Percentiles rank a stretch among this genome's conserved stretches.
These are phyloP conservation scores for Cercospora zeae-maydis DNA, from an alignment of 2,329 filamentous ascomycete species.

Conservation along the genomic window DNA sequence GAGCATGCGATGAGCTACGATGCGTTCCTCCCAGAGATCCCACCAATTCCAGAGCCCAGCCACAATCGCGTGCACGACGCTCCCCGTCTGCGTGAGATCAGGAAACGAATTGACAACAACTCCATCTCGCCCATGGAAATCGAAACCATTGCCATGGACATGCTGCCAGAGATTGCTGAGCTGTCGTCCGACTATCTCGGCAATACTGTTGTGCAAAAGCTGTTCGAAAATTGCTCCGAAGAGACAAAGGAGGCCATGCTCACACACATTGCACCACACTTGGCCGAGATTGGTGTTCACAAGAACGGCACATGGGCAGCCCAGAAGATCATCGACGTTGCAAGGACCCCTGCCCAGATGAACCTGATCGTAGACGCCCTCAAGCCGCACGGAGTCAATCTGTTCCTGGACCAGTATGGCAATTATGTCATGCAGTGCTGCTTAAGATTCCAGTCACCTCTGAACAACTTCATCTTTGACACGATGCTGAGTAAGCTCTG, in stretches of 20 bases:
- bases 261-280: constrained; percentile 77
- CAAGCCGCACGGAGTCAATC: constrained; percentile 78
- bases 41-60: constrained; percentile 80
- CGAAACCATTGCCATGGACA: constrained; percentile 84
- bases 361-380: constrained; percentile 77
- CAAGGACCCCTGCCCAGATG: constrained; percentile 81
- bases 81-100: constrained; percentile 88
- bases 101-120: constrained; percentile 96
- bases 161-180: constrained; percentile 96
- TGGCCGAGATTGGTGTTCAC: constrained; percentile 95
- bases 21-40: constrained; percentile 75
- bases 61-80: constrained; percentile 89
- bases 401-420: constrained; percentile 96
- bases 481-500: constrained; percentile 92
- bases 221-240: constrained; percentile 95
- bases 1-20: constrained; percentile 73
- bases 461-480: constrained; percentile 97
- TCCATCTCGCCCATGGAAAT: constrained; percentile 82
- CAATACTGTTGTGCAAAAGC: constrained; percentile 98
- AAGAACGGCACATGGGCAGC: constrained; percentile 99
- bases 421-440: constrained; percentile 98
- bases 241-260: constrained; percentile 89
- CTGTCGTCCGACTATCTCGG: constrained; percentile 93
- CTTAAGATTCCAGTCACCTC: constrained; percentile 81
- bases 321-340: constrained; percentile 98